Evolutionary conservation across 2,329 filamentous ascomycete genomes (phyloP).

Genomic region (Fusarium udum): DNA sequence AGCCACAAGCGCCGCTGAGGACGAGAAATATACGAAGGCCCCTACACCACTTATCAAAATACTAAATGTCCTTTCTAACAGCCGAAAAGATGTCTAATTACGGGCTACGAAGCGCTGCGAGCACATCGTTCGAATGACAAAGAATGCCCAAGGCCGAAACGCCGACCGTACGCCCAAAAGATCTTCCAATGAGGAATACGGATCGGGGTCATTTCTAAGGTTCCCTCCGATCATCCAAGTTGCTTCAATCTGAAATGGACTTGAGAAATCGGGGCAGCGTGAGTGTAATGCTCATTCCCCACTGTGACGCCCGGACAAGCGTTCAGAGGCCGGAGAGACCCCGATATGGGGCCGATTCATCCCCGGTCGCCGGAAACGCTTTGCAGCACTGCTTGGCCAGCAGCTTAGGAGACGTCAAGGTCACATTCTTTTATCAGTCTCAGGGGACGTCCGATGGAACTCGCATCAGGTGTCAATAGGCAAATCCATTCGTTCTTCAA

Average conservation of each 20-base stretch:
- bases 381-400: fast-evolving
- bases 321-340: neutral
- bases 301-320: neutral
- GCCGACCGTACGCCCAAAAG: neutral
- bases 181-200: neutral
- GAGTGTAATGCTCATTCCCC: neutral
- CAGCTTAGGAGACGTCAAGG: fast-evolving
- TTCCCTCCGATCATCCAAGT: neutral
- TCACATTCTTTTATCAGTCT: fast-evolving
- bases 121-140: neutral
- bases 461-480: neutral
- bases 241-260: neutral
- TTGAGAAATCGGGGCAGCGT: neutral
- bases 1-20: neutral
- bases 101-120: neutral
- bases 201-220: neutral
- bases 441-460: neutral
- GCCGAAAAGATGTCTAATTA: neutral
- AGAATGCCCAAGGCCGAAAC: neutral
- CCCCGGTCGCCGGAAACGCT: fast-evolving
- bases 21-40: neutral
- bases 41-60: neutral
- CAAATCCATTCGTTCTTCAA: neutral
- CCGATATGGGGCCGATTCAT: fast-evolving
- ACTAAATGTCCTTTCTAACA: neutral